Base-by-base conservation (phyloP, 768 basidiomycete species). In the Auriculariales sp. region DNA sequence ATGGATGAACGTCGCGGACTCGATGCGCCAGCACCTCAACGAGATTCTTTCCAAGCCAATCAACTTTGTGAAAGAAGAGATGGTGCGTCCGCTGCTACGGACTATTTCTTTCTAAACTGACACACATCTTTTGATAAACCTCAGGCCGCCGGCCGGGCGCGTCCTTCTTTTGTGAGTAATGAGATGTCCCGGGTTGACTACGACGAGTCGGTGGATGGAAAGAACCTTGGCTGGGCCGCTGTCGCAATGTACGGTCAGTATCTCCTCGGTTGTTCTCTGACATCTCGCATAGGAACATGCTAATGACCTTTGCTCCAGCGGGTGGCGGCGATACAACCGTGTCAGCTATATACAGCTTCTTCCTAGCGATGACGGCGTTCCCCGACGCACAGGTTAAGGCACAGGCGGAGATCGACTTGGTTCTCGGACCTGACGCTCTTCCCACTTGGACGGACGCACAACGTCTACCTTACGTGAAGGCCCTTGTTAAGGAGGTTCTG, bases 351-450 rank as follows among this genome's bases (percentile, higher is more conserved):
- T 47, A 49, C 5, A 49, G 51, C 24, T 60, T 60, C 48, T 35
- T 60, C 28, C 54, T 56, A 10, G 55, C 55, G 9, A 60, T 60
- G 58, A 52, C 53, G 7, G 33, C 55, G n/a, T 53, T 53, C 22
- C 59, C 56, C 4, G 58, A 58, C n/a, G 52, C 54, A 2, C 58
- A 59, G 50, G 46, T 45, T 44, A 51, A 49, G 7, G 59, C 59
- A 25, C 58, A 60, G 36, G 55, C 29, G n/a, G 58, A 60, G 49
- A 49, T 59, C 17, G 59, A 60, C 39, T 25, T n/a, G 10, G 55
- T 58, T 33, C 12, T 58, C n/a, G 57, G 57, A 5, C 28, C 30
- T 4, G 52, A 55, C 22, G 53, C 55, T 11, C 55, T 58, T 17
- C 59, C 59, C 9, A 55, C 48, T 3, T 58, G 56, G 28, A 46